These are phyloP conservation scores for Nowakowskiella sp. DNA, from an alignment of 192 early-diverging fungal species.

Conservation along the genomic window DNA sequence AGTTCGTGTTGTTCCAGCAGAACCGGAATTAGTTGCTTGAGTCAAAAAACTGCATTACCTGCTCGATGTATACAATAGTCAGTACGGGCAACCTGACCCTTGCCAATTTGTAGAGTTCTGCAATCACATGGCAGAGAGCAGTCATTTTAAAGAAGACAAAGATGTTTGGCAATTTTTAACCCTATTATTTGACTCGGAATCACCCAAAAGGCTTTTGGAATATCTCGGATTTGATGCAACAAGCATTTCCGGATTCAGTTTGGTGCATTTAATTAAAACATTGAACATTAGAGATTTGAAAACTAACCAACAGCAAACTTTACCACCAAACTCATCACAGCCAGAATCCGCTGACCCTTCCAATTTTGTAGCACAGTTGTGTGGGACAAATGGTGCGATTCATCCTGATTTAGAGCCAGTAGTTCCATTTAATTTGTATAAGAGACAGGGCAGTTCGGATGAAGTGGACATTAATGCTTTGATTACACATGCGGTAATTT, in stretches of 20 bases:
- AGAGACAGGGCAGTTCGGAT: constrained; percentile 21
- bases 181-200: constrained; percentile 70
- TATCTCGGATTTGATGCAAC: constrained; percentile 84
- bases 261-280: constrained; percentile 42
- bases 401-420: constrained; percentile 37
- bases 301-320: too few relatives aligned
- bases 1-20: constrained; percentile 60
- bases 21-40: constrained; percentile 60
- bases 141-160: constrained; percentile 27
- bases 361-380: constrained; percentile 7
- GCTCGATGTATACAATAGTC: constrained; percentile 29
- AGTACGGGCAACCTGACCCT: too few relatives aligned
- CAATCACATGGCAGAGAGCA: constrained; percentile 16
- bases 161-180: constrained; percentile 74
- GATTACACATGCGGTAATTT: constrained; percentile 74
- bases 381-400: constrained; percentile 7
- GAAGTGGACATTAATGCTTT: constrained; percentile 67
- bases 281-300: constrained; percentile 25
- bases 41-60: constrained; percentile 67
- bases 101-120: constrained; percentile 33
- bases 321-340: constrained; percentile 2
- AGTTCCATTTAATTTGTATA: constrained; percentile 35
- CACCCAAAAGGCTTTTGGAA: constrained; percentile 70
- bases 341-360: constrained; percentile 2
- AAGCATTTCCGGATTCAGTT: constrained; percentile 53